Evolutionary conservation across 164 flowering plant genomes (phyloP), one percentile per base, ranked within the genome.

Genomic region (Stephania cephalantha): DNA sequence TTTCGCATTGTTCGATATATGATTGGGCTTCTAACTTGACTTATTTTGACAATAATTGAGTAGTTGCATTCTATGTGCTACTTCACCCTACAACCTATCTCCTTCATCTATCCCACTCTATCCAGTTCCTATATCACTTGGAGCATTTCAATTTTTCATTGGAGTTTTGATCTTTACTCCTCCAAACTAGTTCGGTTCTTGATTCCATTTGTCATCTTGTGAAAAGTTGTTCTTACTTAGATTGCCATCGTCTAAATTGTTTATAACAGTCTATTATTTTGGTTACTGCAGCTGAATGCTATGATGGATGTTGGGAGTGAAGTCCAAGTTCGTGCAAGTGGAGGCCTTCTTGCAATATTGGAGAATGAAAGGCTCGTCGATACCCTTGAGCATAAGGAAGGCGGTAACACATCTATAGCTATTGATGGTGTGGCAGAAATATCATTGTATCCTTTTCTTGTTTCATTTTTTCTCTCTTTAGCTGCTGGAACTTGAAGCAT

Each of bases 261-360:
- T 35, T 71, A 44, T 61, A 61, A 61, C 9, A 42, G 2, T 61
- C 17, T 72, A 9, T 42, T 75, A 20, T 70, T 70, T 52, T 74
- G 71, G 78, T 65, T n/a, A 78, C 63, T 83, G 78, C 82, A 96
- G 99, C 87, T 96, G 73, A 90, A 87, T 82, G 91, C 97, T 50
- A 89, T 96, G 97, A 91, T 96, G 95, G 92, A 92, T 79, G 75
- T 89, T 79, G 88, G 88, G 78, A 96, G 94, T 87, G 99, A 94
- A 17, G 79, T 94, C 79, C 95, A 92, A 92, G 95, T 96, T 81
- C 97, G 99, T 77, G 95, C 93, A 73, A 88, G 91, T 85, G 99
- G 99, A 46, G 97, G 97, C 18, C 99, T 96, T 82, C 94, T 96
- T 76, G 97, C 94, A 68, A 88, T 96, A 79, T 77, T 96, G 78